Evolutionary conservation across 2,329 filamentous ascomycete genomes (phyloP), one percentile per base, ranked within the genome.

Genomic region (Lachnellula suecica): DNA sequence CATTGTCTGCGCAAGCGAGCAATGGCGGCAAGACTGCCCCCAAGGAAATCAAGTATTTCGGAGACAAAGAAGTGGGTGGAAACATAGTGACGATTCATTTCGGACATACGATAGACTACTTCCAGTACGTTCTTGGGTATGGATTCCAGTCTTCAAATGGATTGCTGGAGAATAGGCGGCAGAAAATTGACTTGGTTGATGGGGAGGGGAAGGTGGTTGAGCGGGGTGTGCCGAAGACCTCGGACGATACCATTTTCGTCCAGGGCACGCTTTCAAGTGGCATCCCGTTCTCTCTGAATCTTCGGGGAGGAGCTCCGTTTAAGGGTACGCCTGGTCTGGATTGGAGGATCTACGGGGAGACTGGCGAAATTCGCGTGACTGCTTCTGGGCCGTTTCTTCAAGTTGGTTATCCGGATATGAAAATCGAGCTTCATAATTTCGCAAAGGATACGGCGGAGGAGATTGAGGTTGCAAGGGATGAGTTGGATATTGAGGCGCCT

Each of bases 311-410:
- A 1, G 41, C 35, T 1, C 42, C 58, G 4, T 62, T 59, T 49
- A 40, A 44, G 23, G 49, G 46, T 4, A 37, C 27, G 1, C 54
- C 55, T 1, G 58, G 56, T 19, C 45, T 81, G 0, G 64, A 72
- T 0, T 84, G 80, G 77, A 72, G 68, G 7, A 74, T 85, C 44
- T 69, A 74, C 31, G 79, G 81, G 23, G 74, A 77, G 43, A 75
- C 71, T 53, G 79, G 78, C 0, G 78, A 81, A 20, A 50, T 59
- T 4, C 37, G 54, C 2, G 31, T 61, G 11, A 53, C 52, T 10
- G 47, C 53, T 17, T 9, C 44, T 4, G 53, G 56, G 0, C 51
- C 55, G 8, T 60, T 59, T 25, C 1, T 63, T 1, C 53, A 56
- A 22, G 54, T 62, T 4, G 53, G 57, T 2, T 59, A 54, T 42